Base-by-base conservation (phyloP, 345 rosid species). In the Aquilaria yunnanensis region DNA sequence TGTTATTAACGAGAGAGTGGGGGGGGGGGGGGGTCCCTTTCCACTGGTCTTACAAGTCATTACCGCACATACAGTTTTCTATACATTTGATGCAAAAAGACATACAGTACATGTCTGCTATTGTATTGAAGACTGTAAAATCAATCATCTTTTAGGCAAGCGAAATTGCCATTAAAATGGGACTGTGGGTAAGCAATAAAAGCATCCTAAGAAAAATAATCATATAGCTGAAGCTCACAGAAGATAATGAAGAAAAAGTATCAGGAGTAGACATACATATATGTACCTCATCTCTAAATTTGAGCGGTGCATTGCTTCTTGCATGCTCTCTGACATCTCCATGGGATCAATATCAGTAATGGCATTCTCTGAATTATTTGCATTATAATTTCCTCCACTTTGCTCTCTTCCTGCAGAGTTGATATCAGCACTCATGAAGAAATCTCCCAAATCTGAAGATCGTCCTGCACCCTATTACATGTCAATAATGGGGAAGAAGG, bases 291-390 rank as follows among this genome's bases (percentile, higher is more conserved):
- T 75, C 75, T 94, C 99, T 84, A 94, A 73, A 75, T 81, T 90
- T 31, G 99, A 94, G 54, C 95, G 95, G 62, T 85, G 89, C 97
- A 94, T 82, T 12, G 99, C 99, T 70, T 90, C 96, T 80, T 88
- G 99, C 91, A 94, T 90, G 71, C 97, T 83, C 69, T 90, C 97
- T 54, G 99, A 85, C 96, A 94, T 88, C 71, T 94, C 97, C 96
- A 94, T 82, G 12, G 94, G 82, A 70, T 93, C 98, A 60, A 88
- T 57, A 70, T 78, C 95, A 56, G 69, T 65, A 66, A 50, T 31
- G 58, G 78, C 46, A 47, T 57, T 80, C 62, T 74, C 78, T 51
- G 69, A 57, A 78, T 72, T 80, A 49, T 70, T 72, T 33, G 72
- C 65, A 57, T 56, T 72, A 66, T 78, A 72, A 64, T 70, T 75